Evolutionary conservation across 1,284 basidiomycete species (phyloP).

Genomic region (Volvariella surrecta): DNA sequence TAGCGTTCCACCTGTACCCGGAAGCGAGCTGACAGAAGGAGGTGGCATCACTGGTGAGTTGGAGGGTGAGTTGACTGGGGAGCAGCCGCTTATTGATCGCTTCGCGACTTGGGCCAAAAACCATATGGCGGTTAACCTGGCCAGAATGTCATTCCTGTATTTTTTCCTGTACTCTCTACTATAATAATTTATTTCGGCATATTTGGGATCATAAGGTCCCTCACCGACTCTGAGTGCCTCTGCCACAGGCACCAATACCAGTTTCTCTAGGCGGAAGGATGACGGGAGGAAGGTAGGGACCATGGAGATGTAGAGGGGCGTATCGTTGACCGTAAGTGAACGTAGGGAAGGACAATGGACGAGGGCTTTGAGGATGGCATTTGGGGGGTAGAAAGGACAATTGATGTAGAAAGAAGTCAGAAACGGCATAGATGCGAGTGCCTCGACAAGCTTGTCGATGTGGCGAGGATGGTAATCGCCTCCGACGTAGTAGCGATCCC

Average conservation of each 20-base stretch:
- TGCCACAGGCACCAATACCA: constrained; percentile 25
- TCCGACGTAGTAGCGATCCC: constrained; percentile 21
- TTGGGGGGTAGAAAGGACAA: constrained; percentile 28
- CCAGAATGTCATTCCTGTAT: constrained; percentile 24
- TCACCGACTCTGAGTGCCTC: constrained; percentile 29
- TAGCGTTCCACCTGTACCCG: constrained; percentile 7
- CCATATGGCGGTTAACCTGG: constrained; percentile 18
- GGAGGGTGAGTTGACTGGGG: constrained; percentile 14
- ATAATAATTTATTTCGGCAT: constrained; percentile 23
- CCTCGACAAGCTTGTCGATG: constrained; percentile 23
- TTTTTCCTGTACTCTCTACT: constrained; percentile 25
- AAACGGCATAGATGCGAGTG: constrained; percentile 23
- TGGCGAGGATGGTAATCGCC: constrained; percentile 26
- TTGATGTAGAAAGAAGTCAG: constrained; percentile 24
- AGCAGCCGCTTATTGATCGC: too few relatives aligned
- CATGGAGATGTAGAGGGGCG: constrained; percentile 24
- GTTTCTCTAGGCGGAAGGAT: constrained; percentile 20
- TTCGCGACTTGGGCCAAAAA: constrained; percentile 21
- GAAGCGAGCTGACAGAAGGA: too few relatives aligned
- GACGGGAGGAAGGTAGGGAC: constrained; percentile 17
- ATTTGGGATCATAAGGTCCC: constrained; percentile 25
- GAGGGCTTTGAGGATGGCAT: constrained; percentile 23
- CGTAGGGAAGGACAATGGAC: constrained; percentile 22
- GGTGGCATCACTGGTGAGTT: constrained; percentile 4
- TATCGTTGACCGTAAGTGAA: constrained; percentile 26